Percentiles rank a stretch among this genome's conserved stretches.
Evolutionary conservation across 208 protist genomes (phyloP).

Genomic region (Leishmania major): DNA sequence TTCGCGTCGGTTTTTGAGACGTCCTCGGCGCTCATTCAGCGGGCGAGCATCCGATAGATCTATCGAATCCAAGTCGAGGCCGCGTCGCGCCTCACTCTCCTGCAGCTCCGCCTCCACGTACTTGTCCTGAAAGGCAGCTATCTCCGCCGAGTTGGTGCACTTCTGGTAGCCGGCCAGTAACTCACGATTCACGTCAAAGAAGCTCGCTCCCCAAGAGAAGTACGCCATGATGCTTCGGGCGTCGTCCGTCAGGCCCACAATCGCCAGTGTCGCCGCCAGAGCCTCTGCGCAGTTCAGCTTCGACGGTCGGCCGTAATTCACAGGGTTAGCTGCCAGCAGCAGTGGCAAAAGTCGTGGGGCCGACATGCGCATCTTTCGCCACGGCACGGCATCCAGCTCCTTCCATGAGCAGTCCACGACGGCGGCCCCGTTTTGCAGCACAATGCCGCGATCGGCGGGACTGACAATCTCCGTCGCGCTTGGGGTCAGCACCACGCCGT

Average conservation of each 20-base stretch:
- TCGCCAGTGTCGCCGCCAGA: slow-evolving; percentile 95
- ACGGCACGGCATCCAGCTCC: slow-evolving; percentile 94
- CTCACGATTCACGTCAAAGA: slow-evolving; percentile 96
- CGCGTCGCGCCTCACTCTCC: slow-evolving; percentile 48
- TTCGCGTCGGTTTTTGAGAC: slow-evolving; percentile 43
- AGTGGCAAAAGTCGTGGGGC: slow-evolving; percentile 95
- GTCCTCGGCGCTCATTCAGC: slow-evolving; percentile 60
- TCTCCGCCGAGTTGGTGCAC: slow-evolving; percentile 62
- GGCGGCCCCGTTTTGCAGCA: slow-evolving; percentile 90
- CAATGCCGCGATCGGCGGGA: slow-evolving; percentile 90
- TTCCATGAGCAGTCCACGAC: slow-evolving; percentile 99
- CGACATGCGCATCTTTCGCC: slow-evolving; percentile 93
- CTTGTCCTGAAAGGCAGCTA: slow-evolving; percentile 69
- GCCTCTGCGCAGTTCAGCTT: slow-evolving; percentile 98
- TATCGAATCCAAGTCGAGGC: slow-evolving; percentile 55
- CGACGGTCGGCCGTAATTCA: slow-evolving; percentile 99
- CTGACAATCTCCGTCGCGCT: slow-evolving; percentile 94
- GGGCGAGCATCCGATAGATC: slow-evolving; percentile 50
- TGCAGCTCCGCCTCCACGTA: slow-evolving; percentile 45
- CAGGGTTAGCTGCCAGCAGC: slow-evolving; percentile 98
- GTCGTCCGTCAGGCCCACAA: slow-evolving; percentile 93
- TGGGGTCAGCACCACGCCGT: slow-evolving; percentile 96
- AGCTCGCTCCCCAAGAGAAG: slow-evolving; percentile 98
- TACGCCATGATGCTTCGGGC: slow-evolving; percentile 92
- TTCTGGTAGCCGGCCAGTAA: slow-evolving; percentile 88